These are phyloP conservation scores for Hypoxylon sp. DNA, from an alignment of 2,329 filamentous ascomycete species.

Conservation along the genomic window DNA sequence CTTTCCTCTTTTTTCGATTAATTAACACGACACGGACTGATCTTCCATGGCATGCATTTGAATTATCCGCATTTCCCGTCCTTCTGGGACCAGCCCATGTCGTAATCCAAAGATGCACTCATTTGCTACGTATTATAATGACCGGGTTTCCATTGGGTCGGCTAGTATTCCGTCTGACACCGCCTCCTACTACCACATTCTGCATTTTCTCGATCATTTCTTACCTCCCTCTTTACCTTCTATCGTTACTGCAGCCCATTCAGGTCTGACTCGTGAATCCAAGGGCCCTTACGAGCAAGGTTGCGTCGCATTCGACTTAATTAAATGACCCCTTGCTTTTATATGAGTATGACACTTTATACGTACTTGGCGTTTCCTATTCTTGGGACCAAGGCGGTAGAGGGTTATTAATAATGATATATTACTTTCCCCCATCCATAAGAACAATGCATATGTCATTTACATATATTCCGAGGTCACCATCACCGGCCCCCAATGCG, in stretches of 20 bases:
- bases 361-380: slow-evolving; percentile 7
- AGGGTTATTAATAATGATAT: slow-evolving; percentile 25
- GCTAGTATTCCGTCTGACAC: slow-evolving; percentile 43
- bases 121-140: slow-evolving; percentile 30
- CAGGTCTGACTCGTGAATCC: slow-evolving; percentile 10
- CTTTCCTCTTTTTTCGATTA: slow-evolving; percentile 31
- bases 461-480: slow-evolving; percentile 25
- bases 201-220: slow-evolving; percentile 20
- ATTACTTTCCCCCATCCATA: slow-evolving; percentile 25
- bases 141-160: slow-evolving; percentile 46
- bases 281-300: slow-evolving; percentile 17
- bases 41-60: slow-evolving; percentile 43
- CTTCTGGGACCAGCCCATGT: slow-evolving; percentile 44
- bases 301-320: slow-evolving; percentile 24
- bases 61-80: slow-evolving; percentile 46
- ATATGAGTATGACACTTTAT: slow-evolving; percentile 15
- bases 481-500: slow-evolving; percentile 9
- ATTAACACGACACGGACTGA: slow-evolving; percentile 35
- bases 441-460: slow-evolving; percentile 36
- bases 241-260: slow-evolving; percentile 6
- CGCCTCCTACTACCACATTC: slow-evolving; percentile 35
- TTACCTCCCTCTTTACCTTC: neutral
- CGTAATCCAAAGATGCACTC: slow-evolving; percentile 37
- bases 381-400: slow-evolving; percentile 13
- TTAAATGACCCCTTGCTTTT: slow-evolving; percentile 26